Percentiles rank a stretch among this genome's conserved stretches.
Conservation (phyloP, 805 yeast genomes). For the Spathaspora passalidarum region DNA sequence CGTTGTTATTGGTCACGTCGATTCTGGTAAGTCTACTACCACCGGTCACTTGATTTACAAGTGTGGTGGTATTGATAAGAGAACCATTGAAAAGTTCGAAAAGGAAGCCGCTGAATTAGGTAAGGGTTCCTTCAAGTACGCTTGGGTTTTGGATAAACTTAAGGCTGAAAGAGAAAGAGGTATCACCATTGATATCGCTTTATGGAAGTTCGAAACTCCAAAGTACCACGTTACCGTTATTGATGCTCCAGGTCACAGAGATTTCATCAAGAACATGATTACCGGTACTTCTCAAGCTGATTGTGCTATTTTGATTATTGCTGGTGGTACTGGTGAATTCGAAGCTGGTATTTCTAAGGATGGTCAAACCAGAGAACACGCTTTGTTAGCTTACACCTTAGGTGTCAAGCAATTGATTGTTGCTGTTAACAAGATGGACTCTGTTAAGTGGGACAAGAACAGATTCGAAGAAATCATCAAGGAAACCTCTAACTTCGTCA, state of each 20-base stretch:
- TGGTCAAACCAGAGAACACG: constrained; percentile 95
- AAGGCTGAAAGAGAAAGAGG: constrained; percentile 97
- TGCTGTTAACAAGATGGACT: constrained; percentile 94
- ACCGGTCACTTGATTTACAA: constrained; percentile 99
- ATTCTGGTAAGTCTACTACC: constrained; percentile 88
- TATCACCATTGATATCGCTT: constrained; percentile 92
- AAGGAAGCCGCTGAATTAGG: constrained; percentile 97
- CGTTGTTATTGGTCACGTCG: constrained; percentile 99
- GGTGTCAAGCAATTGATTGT: constrained; percentile 86
- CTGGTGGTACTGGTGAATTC: constrained; percentile 92
- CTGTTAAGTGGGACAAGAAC: constrained; percentile 81
- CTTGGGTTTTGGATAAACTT: constrained; percentile 94
- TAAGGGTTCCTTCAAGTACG: constrained; percentile 96
- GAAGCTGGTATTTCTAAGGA: constrained; percentile 94
- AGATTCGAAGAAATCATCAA: constrained; percentile 76
- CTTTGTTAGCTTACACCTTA: constrained; percentile 83
- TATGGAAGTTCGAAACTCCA: constrained; percentile 91
- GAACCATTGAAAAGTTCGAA: constrained; percentile 97
- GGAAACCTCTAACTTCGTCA: constrained; percentile 77
- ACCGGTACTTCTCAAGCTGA: constrained; percentile 95
- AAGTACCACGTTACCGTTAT: constrained; percentile 86
- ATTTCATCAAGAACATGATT: constrained; percentile 94
- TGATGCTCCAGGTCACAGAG: constrained; percentile 96
- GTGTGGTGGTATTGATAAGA: constrained; percentile 99
- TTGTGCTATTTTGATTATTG: constrained; percentile 86